Evolutionary conservation across 148 eudicot genomes (phyloP).

Genomic region (Oxyria digyna): DNA sequence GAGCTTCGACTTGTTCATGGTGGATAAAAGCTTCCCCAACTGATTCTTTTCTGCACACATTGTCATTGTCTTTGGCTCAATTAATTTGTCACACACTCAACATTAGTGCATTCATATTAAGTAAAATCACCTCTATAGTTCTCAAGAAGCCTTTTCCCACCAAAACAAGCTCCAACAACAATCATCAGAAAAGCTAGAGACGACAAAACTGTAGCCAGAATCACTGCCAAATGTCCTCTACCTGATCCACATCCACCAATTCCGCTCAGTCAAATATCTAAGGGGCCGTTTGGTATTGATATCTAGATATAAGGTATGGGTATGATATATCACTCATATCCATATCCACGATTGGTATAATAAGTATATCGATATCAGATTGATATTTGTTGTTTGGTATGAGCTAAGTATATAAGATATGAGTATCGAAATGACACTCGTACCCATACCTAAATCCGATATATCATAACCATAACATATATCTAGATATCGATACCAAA

Average conservation of each 20-base stretch:
- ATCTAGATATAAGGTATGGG: too few species aligned
- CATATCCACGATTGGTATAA: too few species aligned
- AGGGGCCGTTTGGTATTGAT: too few species aligned
- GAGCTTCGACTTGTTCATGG: constrained; percentile 24
- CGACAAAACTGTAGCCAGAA: constrained; percentile 20
- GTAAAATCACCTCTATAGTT: constrained; percentile 19
- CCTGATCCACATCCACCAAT: constrained; percentile 11
- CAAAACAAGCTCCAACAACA: constrained; percentile 14
- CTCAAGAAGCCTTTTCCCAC: constrained; percentile 13
- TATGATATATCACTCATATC: too few species aligned
- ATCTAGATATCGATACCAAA: too few species aligned
- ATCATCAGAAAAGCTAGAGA: constrained; percentile 20
- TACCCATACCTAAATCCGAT: too few species aligned
- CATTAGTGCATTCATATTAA: not conserved
- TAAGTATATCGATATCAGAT: too few species aligned
- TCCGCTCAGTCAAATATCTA: not conserved
- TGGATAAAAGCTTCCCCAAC: constrained; percentile 18
- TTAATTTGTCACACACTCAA: not conserved
- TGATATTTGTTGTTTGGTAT: too few species aligned
- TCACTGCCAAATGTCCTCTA: constrained; percentile 10
- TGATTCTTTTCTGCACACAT: constrained; percentile 31
- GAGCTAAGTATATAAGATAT: too few species aligned
- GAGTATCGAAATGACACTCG: too few species aligned
- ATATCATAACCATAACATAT: too few species aligned
- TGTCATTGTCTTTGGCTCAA: not conserved